Conservation (phyloP, 306 rosid species). For the Casuarina equisetifolia region DNA sequence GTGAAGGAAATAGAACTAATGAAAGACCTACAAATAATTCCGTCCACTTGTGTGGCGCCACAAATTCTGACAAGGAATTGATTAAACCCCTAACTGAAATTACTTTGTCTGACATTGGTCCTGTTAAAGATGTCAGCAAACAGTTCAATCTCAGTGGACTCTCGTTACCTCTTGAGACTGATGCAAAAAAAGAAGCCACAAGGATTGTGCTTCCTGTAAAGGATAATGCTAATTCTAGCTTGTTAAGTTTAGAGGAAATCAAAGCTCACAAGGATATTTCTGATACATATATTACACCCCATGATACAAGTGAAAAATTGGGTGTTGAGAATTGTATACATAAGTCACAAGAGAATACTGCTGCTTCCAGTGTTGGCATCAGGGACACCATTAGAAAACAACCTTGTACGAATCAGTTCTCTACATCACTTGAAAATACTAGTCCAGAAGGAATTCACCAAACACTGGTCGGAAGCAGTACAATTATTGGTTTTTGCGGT, state of each 20-base stretch:
- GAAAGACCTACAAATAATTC: constrained; percentile 35
- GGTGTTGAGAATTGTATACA: constrained; percentile 31
- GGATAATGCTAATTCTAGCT: constrained; percentile 33
- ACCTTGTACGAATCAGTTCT: constrained; percentile 30
- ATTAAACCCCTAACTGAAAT: constrained; percentile 30
- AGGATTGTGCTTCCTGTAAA: constrained; percentile 29
- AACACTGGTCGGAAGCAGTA: constrained; percentile 34
- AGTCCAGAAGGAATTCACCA: constrained; percentile 35
- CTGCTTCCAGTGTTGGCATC: constrained; percentile 34
- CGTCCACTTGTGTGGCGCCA: constrained; percentile 24
- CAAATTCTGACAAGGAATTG: constrained; percentile 30
- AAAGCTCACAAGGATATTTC: constrained; percentile 30
- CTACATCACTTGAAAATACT: constrained; percentile 28
- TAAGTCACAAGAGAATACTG: constrained; percentile 31
- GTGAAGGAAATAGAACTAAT: constrained; percentile 34
- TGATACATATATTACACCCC: constrained; percentile 29
- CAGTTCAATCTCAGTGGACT: constrained; percentile 39
- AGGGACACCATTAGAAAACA: constrained; percentile 30
- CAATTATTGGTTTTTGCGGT: constrained; percentile 33
- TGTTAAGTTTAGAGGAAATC: constrained; percentile 34
- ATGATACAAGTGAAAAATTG: constrained; percentile 24
- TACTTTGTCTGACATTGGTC: constrained; percentile 36
- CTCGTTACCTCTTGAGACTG: constrained; percentile 31
- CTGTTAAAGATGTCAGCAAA: constrained; percentile 36
- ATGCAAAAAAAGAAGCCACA: constrained; percentile 36